These are phyloP conservation scores for Phaeosphaeriaceae sp. DNA, from an alignment of 2,329 filamentous ascomycete genomes.

Conservation along the genomic window DNA sequence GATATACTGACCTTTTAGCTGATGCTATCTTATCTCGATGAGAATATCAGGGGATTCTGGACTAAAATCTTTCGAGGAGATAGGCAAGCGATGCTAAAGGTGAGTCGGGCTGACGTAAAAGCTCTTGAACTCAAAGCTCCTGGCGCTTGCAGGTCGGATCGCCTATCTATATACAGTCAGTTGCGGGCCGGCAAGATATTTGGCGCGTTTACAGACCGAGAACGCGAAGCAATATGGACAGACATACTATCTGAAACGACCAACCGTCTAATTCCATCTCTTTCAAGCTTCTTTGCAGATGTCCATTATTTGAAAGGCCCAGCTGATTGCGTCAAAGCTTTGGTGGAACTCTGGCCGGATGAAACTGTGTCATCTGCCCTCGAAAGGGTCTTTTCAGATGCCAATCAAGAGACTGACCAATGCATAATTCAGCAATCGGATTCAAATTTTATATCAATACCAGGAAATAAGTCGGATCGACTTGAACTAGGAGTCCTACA, in stretches of 20 bases:
- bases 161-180: slow-evolving; percentile 27
- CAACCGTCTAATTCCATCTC: slow-evolving; percentile 6
- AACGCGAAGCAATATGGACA: slow-evolving; percentile 40
- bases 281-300: slow-evolving; percentile 10
- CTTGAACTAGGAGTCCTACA: neutral
- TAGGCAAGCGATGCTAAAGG: slow-evolving; percentile 27
- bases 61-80: slow-evolving; percentile 35
- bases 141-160: slow-evolving; percentile 31
- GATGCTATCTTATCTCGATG: slow-evolving; percentile 43
- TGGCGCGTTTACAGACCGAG: slow-evolving; percentile 32
- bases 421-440: slow-evolving; percentile 31
- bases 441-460: slow-evolving; percentile 22
- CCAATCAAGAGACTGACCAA: neutral
- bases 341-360: slow-evolving; percentile 9
- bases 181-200: slow-evolving; percentile 44
- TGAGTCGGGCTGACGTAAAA: slow-evolving; percentile 41
- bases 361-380: slow-evolving; percentile 1
- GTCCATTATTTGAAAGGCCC: slow-evolving; percentile 6
- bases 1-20: slow-evolving; percentile 14
- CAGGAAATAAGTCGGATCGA: slow-evolving; percentile 3
- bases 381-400: slow-evolving; percentile 14
- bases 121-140: slow-evolving; percentile 43
- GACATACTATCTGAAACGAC: slow-evolving; percentile 24
- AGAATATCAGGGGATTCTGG: slow-evolving; percentile 42
- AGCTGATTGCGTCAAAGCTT: slow-evolving; percentile 4